Evolutionary conservation across 148 eudicot genomes (phyloP).

Genomic region (Chenopodium formosanum): DNA sequence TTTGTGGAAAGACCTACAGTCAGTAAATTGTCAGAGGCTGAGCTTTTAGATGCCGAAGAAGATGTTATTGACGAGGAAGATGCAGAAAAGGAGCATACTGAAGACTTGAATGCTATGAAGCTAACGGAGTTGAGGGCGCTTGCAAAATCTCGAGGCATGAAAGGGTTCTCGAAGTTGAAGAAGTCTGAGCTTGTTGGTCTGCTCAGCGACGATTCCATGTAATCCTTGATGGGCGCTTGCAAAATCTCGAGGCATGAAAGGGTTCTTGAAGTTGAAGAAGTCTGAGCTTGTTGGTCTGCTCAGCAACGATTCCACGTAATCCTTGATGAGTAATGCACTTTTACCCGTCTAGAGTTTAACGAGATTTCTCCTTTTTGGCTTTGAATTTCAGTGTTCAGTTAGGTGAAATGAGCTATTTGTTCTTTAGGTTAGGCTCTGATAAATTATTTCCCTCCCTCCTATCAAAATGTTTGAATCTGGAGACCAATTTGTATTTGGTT

Average conservation of each 20-base stretch:
- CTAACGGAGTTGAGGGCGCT: constrained; percentile 65
- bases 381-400: neutral
- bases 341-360: neutral
- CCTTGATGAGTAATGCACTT: neutral
- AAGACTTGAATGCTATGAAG: constrained; percentile 67
- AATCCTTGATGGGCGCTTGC: constrained; percentile 48
- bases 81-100: constrained; percentile 31
- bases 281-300: constrained; percentile 70
- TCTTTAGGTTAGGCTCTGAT: neutral
- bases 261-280: constrained; percentile 84
- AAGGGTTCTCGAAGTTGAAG: constrained; percentile 83
- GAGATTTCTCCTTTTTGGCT: neutral
- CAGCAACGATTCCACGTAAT: constrained; percentile 33
- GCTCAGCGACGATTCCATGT: constrained; percentile 46
- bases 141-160: constrained; percentile 85
- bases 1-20: constrained; percentile 32
- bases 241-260: constrained; percentile 81
- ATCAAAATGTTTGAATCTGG: neutral
- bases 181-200: constrained; percentile 69
- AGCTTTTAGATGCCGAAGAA: constrained; percentile 38
- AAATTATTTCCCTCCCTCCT: neutral
- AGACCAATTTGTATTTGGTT: neutral
- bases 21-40: constrained; percentile 48
- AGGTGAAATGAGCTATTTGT: neutral
- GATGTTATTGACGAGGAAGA: constrained; percentile 35